Percentiles rank a stretch among this genome's conserved stretches.
These are phyloP conservation scores for Recurvomyces mirabilis DNA, from an alignment of 495 filamentous ascomycete species.

Conservation along the genomic window DNA sequence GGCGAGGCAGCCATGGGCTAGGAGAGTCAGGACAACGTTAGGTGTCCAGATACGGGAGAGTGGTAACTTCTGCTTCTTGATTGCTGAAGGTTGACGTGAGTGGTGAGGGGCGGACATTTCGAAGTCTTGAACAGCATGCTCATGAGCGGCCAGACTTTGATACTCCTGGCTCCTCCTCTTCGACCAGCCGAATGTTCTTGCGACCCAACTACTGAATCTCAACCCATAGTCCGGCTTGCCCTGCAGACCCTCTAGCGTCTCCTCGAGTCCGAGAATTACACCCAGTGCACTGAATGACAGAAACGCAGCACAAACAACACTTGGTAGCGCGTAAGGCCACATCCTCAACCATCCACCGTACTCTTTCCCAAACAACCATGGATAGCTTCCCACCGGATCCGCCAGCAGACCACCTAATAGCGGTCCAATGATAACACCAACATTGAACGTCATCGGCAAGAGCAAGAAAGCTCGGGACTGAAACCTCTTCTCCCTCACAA, in stretches of 20 bases:
- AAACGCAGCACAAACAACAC: conserved; percentile 60
- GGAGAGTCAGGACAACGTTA: conserved; percentile 49
- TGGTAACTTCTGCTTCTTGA: conserved; percentile 36
- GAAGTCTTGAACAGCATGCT: conserved; percentile 10
- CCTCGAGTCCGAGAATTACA: conserved; percentile 58
- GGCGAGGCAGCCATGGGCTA: conserved; percentile 56
- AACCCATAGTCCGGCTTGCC: conserved; percentile 41
- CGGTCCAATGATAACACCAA: conserved; percentile 66
- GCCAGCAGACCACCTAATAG: conserved; percentile 60
- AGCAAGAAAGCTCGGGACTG: conserved; percentile 68
- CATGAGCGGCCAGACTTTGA: conserved; percentile 4
- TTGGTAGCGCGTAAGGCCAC: conserved; percentile 67
- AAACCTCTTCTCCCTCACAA: conserved; percentile 54
- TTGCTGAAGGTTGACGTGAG: too few relatives aligned
- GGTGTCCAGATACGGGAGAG: conserved; percentile 55
- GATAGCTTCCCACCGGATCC: conserved; percentile 55
- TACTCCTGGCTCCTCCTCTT: conserved; percentile 17
- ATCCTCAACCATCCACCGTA: conserved; percentile 53
- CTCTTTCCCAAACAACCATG: conserved; percentile 52
- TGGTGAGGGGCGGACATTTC: conserved; percentile 4
- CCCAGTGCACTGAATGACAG: conserved; percentile 42
- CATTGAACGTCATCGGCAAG: conserved; percentile 72
- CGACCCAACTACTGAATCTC: conserved; percentile 36
- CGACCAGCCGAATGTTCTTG: conserved; percentile 27
- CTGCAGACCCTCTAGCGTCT: conserved; percentile 43